A percentile compares a stretch with the other conserved stretches of the same genome.
Conservation (phyloP, 2,329 filamentous ascomycete species). For the Chaetomiaceae sp. region DNA sequence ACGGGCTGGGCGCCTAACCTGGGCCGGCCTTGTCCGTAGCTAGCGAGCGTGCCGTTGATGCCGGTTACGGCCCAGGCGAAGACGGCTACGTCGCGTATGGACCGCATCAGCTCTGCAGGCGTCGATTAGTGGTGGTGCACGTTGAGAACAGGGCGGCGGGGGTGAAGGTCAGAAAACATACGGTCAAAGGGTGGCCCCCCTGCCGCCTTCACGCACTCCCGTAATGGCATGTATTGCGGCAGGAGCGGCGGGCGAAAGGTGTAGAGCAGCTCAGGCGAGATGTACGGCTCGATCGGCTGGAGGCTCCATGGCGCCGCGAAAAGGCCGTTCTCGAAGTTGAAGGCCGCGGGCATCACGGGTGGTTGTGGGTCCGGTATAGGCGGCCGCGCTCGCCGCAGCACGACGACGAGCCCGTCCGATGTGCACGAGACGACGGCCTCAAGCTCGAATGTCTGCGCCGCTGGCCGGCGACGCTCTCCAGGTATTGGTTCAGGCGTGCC, state of each 20-base stretch:
- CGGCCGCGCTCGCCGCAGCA: conserved; percentile 67
- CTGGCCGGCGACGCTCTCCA: neutral
- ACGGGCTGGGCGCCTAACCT: conserved; percentile 57
- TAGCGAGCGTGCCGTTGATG: conserved; percentile 68
- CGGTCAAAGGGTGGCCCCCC: conserved; percentile 50
- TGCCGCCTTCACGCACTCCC: conserved; percentile 38
- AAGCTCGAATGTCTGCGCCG: conserved; percentile 51
- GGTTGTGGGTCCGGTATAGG: conserved; percentile 56
- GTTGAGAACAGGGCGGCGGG: neutral
- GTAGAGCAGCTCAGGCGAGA: conserved; percentile 38
- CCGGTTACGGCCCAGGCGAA: conserved; percentile 79
- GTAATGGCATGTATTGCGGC: conserved; percentile 40
- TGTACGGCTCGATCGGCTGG: conserved; percentile 52
- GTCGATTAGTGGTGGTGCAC: neutral
- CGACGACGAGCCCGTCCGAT: conserved; percentile 79
- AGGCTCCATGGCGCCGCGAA: conserved; percentile 77
- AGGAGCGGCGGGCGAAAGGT: conserved; percentile 39
- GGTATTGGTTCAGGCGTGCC: neutral
- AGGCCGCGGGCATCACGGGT: conserved; percentile 35
- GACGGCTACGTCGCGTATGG: conserved; percentile 78
- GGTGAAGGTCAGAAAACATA: conserved; percentile 11
- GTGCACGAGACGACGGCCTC: conserved; percentile 90
- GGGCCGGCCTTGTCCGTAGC: conserved; percentile 56
- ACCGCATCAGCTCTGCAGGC: conserved; percentile 57
- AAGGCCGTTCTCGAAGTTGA: conserved; percentile 53